phyloP scores from a whole-genome alignment of 208 protist genomes.

The Trichomonas tenax region DNA sequence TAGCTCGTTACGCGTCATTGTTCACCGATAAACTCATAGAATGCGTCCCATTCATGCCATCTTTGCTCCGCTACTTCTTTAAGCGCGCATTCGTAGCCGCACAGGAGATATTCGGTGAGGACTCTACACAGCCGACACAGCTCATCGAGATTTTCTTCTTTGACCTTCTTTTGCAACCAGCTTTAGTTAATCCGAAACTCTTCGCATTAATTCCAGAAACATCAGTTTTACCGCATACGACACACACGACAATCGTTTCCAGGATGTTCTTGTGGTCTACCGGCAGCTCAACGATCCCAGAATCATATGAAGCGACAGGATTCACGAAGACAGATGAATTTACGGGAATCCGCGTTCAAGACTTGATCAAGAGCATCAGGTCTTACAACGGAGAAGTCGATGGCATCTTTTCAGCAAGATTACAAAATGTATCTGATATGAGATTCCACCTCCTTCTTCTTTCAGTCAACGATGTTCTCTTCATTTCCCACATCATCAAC shows the following conservation, averaged over 20 bases:
- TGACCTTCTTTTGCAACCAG: neutral
- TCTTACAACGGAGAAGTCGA: neutral
- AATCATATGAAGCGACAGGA: neutral
- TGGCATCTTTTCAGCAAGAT: neutral
- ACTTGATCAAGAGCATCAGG: neutral
- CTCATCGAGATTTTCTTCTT: neutral
- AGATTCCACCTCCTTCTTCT: neutral
- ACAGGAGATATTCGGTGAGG: neutral
- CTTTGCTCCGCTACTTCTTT: neutral
- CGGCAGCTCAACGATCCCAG: neutral
- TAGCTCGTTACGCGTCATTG: neutral
- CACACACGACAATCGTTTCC: neutral
- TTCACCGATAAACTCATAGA: neutral
- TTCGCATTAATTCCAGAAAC: conserved; percentile 7
- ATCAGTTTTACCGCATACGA: neutral
- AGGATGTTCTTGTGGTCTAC: neutral
- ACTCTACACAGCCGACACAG: neutral
- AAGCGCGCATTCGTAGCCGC: neutral
- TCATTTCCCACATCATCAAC: neutral
- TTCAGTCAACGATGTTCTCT: neutral
- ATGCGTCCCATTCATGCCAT: neutral
- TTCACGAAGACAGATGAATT: neutral
- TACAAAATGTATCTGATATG: neutral
- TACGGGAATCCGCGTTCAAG: neutral
- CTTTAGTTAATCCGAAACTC: neutral